These are phyloP conservation scores for Thraustochytrium sp. DNA, from an alignment of 352 stramenopile species.

Conservation along the genomic window DNA sequence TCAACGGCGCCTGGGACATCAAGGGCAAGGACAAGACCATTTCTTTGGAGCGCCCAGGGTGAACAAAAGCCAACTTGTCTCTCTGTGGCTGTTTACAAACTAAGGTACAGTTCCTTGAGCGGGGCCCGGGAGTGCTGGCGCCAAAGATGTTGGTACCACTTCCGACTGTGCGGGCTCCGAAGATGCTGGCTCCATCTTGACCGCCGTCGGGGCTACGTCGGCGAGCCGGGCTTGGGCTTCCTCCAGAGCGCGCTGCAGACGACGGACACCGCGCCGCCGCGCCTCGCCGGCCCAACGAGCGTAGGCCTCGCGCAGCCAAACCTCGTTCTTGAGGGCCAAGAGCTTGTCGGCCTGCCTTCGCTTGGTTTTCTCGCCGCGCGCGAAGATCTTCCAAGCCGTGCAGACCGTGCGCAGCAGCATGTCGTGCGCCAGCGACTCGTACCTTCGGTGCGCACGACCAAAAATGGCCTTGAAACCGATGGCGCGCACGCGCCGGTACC, in stretches of 20 bases:
- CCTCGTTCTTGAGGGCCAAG: background rate
- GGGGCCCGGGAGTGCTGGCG: too few species aligned
- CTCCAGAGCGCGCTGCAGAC: background rate
- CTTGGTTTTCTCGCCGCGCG: background rate
- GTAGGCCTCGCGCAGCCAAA: background rate
- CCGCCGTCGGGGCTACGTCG: too few species aligned
- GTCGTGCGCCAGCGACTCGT: background rate
- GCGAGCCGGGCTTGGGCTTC: background rate
- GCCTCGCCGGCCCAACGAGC: background rate
- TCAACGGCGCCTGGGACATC: too few species aligned
- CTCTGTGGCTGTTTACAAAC: too few species aligned
- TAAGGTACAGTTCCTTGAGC: too few species aligned
- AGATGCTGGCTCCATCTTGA: background rate
- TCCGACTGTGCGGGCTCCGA: background rate
- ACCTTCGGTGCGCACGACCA: background rate
- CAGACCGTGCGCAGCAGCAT: background rate
- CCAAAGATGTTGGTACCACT: too few species aligned
- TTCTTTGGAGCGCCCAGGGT: too few species aligned
- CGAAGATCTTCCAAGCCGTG: background rate
- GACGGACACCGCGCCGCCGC: background rate
- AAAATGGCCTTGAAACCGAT: conserved; percentile 17
- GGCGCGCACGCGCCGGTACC: background rate
- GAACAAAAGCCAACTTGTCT: too few species aligned
- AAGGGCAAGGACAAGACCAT: too few species aligned
- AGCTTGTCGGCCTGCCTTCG: background rate